phyloP scores from a whole-genome alignment of 2,329 filamentous ascomycete genomes.

The Neonectria sp. region DNA sequence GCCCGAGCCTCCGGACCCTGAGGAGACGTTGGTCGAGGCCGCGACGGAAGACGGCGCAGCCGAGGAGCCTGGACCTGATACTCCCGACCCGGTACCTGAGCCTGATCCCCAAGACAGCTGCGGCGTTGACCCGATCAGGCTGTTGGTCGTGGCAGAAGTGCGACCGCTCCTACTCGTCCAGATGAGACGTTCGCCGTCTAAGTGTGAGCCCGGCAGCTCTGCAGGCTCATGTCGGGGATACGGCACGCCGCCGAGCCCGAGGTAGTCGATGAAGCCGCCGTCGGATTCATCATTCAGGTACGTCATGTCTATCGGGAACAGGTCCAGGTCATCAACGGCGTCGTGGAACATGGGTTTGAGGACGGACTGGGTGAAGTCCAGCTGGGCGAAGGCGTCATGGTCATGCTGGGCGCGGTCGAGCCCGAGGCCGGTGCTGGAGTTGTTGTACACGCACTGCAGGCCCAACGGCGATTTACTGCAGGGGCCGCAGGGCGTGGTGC shows the following conservation, averaged over 20 bases:
- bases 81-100: constrained; percentile 8
- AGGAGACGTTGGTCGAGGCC: background rate
- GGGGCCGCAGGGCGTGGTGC: constrained; percentile 31
- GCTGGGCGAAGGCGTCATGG: constrained; percentile 18
- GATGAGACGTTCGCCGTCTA: constrained; percentile 6
- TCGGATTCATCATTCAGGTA: constrained; percentile 28
- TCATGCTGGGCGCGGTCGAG: constrained; percentile 6
- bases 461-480: constrained; percentile 32
- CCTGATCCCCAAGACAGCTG: constrained; percentile 10
- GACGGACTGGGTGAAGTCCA: constrained; percentile 8
- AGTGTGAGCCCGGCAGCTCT: background rate
- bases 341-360: constrained; percentile 21
- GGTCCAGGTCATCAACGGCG: constrained; percentile 10
- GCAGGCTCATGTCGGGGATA: background rate
- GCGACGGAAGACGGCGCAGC: background rate
- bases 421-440: constrained; percentile 16
- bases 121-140: constrained; percentile 8
- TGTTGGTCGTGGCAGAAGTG: background rate
- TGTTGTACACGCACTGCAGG: constrained; percentile 36
- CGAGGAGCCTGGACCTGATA: background rate
- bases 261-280: constrained; percentile 18
- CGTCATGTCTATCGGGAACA: constrained; percentile 18
- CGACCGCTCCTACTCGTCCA: constrained; percentile 1
- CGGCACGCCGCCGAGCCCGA: constrained; percentile 1
- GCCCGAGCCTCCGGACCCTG: background rate